These are phyloP conservation scores for Spathaspora gorwiae DNA, from an alignment of 805 yeast species.

Conservation along the genomic window DNA sequence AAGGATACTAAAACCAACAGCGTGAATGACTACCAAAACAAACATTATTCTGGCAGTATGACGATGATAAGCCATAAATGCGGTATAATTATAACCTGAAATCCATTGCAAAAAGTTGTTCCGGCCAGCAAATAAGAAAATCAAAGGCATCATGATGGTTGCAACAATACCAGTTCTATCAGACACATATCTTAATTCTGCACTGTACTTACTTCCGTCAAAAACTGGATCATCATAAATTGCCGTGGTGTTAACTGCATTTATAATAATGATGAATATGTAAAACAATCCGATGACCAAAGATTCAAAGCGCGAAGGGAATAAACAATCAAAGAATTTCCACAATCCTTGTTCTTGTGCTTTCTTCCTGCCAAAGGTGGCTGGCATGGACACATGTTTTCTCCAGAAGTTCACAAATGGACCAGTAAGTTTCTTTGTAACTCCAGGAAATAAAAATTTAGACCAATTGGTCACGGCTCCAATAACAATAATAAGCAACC, in stretches of 20 bases:
- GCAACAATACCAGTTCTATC: constrained; percentile 51
- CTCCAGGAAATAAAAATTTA: constrained; percentile 34
- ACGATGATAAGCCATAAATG: constrained; percentile 41
- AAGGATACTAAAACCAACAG: constrained; percentile 22
- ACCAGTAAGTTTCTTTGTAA: constrained; percentile 25
- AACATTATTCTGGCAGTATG: constrained; percentile 38
- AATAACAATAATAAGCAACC: constrained; percentile 42
- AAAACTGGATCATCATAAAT: constrained; percentile 23
- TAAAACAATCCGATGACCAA: constrained; percentile 21
- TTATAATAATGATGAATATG: constrained; percentile 13
- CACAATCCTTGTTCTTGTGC: constrained; percentile 9
- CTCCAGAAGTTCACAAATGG: constrained; percentile 19
- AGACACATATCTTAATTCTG: constrained; percentile 32
- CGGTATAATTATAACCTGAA: constrained; percentile 51
- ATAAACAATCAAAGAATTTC: constrained; percentile 12
- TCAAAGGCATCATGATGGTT: constrained; percentile 45
- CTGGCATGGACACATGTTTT: constrained; percentile 25
- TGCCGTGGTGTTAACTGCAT: constrained; percentile 3
- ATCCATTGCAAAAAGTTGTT: constrained; percentile 57
- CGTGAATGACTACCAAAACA: constrained; percentile 27
- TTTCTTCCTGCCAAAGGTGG: constrained; percentile 34
- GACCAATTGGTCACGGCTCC: constrained; percentile 42
- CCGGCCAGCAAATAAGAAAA: constrained; percentile 56
- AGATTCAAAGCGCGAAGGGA: constrained; percentile 36
- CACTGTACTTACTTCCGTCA: constrained; percentile 8